These are phyloP conservation scores for Venturiaceae sp. DNA, from an alignment of 2,329 filamentous ascomycete species.

Conservation along the genomic window DNA sequence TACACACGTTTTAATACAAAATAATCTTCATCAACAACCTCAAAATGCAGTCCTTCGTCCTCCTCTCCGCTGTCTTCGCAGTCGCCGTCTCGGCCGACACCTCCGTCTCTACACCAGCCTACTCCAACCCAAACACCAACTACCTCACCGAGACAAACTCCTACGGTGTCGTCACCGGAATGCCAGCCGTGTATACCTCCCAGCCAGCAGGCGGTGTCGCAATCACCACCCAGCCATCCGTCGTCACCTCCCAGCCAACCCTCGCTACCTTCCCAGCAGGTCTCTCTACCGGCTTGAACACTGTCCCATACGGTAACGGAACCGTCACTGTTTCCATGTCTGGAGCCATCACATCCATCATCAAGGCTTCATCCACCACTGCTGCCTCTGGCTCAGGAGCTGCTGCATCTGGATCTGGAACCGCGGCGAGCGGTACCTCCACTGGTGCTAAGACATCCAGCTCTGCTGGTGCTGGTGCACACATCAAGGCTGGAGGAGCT, in stretches of 20 bases:
- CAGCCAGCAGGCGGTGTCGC: conserved; percentile 25
- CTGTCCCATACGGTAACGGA: conserved; percentile 13
- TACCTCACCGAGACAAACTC: conserved; percentile 40
- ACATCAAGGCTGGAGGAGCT: conserved; percentile 20
- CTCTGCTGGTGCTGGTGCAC: conserved; percentile 12
- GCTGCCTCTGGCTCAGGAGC: conserved; percentile 11
- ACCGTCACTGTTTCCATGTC: conserved; percentile 20
- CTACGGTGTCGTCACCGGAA: conserved; percentile 38
- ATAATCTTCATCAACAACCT: conserved; percentile 8
- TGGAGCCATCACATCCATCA: conserved; percentile 19
- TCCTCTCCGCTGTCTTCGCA: conserved; percentile 32
- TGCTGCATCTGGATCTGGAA: conserved; percentile 7
- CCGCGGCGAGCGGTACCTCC: not conserved
- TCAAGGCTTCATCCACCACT: conserved; percentile 11
- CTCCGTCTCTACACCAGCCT: conserved; percentile 5
- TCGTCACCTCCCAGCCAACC: conserved; percentile 25
- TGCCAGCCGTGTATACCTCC: conserved; percentile 19
- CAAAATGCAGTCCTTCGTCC: conserved; percentile 37
- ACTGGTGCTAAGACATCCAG: not conserved
- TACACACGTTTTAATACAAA: not conserved
- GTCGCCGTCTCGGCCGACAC: conserved; percentile 30
- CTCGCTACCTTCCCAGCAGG: conserved; percentile 33
- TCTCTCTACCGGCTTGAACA: conserved; percentile 22
- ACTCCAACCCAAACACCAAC: conserved; percentile 29
- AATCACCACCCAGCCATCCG: conserved; percentile 25